Conservation (phyloP, 2,329 filamentous ascomycete species). For the Trichophyton benhamiae region DNA sequence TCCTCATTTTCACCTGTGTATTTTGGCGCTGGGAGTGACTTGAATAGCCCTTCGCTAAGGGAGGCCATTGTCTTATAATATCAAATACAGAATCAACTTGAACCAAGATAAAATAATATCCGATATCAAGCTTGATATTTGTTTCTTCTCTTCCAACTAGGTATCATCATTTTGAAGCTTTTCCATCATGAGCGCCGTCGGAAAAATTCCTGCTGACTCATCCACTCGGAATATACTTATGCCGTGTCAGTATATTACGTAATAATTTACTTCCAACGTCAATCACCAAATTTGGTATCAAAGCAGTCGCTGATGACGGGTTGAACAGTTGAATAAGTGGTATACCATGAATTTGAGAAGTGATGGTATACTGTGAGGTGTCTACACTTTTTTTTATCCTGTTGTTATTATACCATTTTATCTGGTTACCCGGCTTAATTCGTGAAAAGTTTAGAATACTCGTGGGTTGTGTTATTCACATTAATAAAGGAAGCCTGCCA, state of each 20-base stretch:
- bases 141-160: neutral
- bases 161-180: neutral
- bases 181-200: neutral
- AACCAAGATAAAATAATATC: neutral
- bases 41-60: slow-evolving; percentile 59
- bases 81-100: neutral
- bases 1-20: slow-evolving; percentile 87
- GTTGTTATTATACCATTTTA: neutral
- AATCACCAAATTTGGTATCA: too few relatives aligned
- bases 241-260: neutral
- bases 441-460: neutral
- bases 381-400: neutral
- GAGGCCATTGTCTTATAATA: slow-evolving; percentile 27
- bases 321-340: neutral
- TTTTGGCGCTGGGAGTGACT: slow-evolving; percentile 75
- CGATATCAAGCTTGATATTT: neutral
- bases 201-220: neutral
- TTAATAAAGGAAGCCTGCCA: neutral
- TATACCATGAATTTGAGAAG: neutral
- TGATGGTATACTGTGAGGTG: neutral
- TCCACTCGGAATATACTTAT: neutral
- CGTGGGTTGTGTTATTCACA: neutral
- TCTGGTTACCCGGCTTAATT: neutral
- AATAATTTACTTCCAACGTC: neutral
- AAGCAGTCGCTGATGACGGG: neutral